Evolutionary conservation across 768 basidiomycete species (phyloP), one percentile per base, ranked within the genome.

Genomic region (Tricholoma hemisulphureum): DNA sequence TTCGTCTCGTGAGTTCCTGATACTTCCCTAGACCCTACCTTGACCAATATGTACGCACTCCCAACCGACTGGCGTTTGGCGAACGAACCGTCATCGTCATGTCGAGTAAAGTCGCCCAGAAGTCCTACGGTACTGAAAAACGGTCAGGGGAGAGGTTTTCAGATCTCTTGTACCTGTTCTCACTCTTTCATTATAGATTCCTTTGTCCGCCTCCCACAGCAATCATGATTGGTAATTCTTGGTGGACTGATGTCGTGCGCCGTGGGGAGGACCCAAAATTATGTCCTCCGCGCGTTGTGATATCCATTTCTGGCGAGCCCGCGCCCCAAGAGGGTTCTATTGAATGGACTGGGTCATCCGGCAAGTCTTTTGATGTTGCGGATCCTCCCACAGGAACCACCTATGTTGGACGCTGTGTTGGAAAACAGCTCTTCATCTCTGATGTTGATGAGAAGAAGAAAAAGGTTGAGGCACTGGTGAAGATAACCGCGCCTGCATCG

Each of bases 21-120:
- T 60, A 62, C 51, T 57, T 55, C 20, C 58, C 48, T 61, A 91
- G 89, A 23, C 91, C 91, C 10, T 91, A 85, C 72, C 76, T 94
- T 61, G 90, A 93, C 59, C 88, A 91, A 64, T 98, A 94, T 69
- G 83, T 95, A 51, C 83, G 87, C 31, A 84, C 94, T 20, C 80
- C 85, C 35, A 96, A 96, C 69, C 83, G 95, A 28, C 82, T 97
- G 46, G 90, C 89, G 1, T 89, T 89, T 65, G 96, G 96, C 51
- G 96, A 98, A 71, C 86, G 94, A 49, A 93, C 94, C 4, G 85
- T 98, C 59, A 90, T 98, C 59, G 90, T 98, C 65, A 95, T 97
- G 91, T 95, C 93, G n/a, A 93, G 91, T 69, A 94, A 91, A 68
- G 95, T 98, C 28, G 96, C 93, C 3, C 96, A 98, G 78, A 96